Evolutionary conservation across 2,329 filamentous ascomycete species (phyloP).

Genomic region (Sporothrix pseudoabietina): DNA sequence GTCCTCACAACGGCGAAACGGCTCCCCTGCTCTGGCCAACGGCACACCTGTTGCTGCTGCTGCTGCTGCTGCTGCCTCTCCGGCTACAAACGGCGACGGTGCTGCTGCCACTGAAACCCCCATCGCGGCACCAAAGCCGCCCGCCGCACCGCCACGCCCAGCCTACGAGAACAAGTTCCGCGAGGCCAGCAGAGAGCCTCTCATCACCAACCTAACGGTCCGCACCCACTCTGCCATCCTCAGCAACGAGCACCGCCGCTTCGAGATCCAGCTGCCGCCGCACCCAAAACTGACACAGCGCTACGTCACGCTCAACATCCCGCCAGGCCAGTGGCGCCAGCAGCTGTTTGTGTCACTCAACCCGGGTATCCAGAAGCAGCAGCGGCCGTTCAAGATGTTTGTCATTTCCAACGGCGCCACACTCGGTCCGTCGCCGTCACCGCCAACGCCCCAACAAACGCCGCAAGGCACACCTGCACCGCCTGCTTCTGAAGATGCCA

Average conservation of each 20-base stretch:
- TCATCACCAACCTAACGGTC: constrained; percentile 67
- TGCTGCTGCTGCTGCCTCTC: constrained; percentile 24
- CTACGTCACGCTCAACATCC: constrained; percentile 70
- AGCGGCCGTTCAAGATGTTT: constrained; percentile 75
- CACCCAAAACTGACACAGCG: constrained; percentile 68
- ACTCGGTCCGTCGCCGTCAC: constrained; percentile 53
- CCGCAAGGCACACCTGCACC: background rate
- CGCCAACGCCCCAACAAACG: constrained; percentile 54
- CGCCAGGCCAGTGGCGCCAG: constrained; percentile 67
- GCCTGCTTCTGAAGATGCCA: constrained; percentile 43
- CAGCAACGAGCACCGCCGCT: constrained; percentile 59
- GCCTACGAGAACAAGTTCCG: constrained; percentile 44
- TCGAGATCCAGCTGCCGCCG: constrained; percentile 65
- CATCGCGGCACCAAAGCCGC: constrained; percentile 34
- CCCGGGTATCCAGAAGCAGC: constrained; percentile 58
- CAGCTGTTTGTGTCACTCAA: constrained; percentile 70
- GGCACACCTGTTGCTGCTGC: constrained; percentile 29
- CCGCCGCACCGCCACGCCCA: constrained; percentile 43
- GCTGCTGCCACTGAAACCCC: constrained; percentile 25
- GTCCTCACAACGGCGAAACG: constrained; percentile 39
- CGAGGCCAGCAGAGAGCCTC: constrained; percentile 56
- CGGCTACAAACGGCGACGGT: constrained; percentile 15
- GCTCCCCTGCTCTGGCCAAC: constrained; percentile 29
- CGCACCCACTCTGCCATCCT: constrained; percentile 66
- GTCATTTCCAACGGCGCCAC: constrained; percentile 69